Evolutionary conservation across 2,329 filamentous ascomycete genomes (phyloP), one percentile per base, ranked within the genome.

Genomic region (Phoma sp.): DNA sequence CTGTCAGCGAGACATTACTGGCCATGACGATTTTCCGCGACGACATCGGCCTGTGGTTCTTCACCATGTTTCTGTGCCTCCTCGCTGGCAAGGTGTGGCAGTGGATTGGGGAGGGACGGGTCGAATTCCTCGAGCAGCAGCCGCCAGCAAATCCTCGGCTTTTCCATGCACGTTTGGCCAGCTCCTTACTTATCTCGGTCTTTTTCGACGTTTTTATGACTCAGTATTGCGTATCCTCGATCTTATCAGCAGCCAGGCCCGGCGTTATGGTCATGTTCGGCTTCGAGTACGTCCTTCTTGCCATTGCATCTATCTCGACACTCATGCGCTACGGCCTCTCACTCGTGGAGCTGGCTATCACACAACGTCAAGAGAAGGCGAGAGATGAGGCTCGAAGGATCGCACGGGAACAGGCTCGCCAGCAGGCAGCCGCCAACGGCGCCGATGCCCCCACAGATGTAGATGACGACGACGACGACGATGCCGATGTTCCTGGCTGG

Each of bases 191-290:
- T 1, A 75, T 96, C 47, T 93, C 93, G 60, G 82, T 96, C 54
- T 64, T 86, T 13, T 97, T 96, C 77, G 89, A 96, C 70, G 73
- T 87, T 23, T 88, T 83, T 71, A 86, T 99, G 77, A 86, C 97
- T 61, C 83, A 83, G 43, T 97, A 96, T 73, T 88, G 89, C 54
- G 82, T 96, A 57, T 85, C 87, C 25, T 91, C 89, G 0, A 93
- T 98, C 29, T 86, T 97, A 44, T 87, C 90, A 53, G 88, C 96
- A 71, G 91, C 93, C 2, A 84, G 89, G n/a, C 92, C 93, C 0
- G 95, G 96, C 55, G 98, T 99, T 90, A 99, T 98, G 92, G 92
- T 99, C 59, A 98, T 99, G 92, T 99, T 99, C 69, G 86, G 96
- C 5, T 99, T 99, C 66, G 95, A 99, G 74, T 98, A 98, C 70